Percentiles rank a stretch among this genome's conserved stretches.
phyloP scores from a whole-genome alignment of 176 grass and related monocot genomes.

The Carex pumila region DNA sequence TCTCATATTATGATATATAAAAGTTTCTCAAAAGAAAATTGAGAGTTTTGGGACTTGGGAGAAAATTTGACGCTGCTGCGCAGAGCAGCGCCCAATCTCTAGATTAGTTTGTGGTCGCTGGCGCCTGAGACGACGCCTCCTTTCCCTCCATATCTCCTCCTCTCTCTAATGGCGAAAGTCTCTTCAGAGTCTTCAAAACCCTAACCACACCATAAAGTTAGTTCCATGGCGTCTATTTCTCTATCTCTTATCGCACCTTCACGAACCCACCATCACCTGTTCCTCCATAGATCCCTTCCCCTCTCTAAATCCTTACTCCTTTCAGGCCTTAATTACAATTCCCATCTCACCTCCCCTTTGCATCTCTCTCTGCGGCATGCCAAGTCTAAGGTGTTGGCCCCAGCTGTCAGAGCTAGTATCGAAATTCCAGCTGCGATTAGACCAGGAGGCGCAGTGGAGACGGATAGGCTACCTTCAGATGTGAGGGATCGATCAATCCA shows the following conservation, averaged over 20 bases:
- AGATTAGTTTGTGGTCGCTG: constrained; percentile 37
- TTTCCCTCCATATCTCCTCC: not conserved
- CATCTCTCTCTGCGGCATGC: constrained; percentile 22
- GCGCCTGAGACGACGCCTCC: constrained; percentile 12
- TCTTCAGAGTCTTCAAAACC: constrained; percentile 7
- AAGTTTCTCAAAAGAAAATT: too few relatives aligned
- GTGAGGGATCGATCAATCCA: constrained; percentile 74
- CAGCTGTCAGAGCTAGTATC: constrained; percentile 32
- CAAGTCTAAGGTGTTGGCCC: constrained; percentile 16
- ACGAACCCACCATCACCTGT: constrained; percentile 17
- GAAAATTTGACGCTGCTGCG: not conserved
- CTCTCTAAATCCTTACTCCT: constrained; percentile 23
- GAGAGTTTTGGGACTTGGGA: too few relatives aligned
- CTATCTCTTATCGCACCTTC: constrained; percentile 40
- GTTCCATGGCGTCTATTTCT: constrained; percentile 31
- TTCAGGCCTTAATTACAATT: constrained; percentile 12
- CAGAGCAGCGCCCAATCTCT: not conserved
- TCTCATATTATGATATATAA: too few relatives aligned
- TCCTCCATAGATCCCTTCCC: constrained; percentile 19
- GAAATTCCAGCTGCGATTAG: constrained; percentile 35
- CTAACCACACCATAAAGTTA: constrained; percentile 25
- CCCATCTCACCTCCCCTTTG: not conserved
- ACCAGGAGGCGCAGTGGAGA: constrained; percentile 70
- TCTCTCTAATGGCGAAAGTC: constrained; percentile 21
- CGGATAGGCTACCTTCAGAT: constrained; percentile 77